Conservation (phyloP, 2,329 filamentous ascomycete genomes). For the Cadophora luteo-olivacea region DNA sequence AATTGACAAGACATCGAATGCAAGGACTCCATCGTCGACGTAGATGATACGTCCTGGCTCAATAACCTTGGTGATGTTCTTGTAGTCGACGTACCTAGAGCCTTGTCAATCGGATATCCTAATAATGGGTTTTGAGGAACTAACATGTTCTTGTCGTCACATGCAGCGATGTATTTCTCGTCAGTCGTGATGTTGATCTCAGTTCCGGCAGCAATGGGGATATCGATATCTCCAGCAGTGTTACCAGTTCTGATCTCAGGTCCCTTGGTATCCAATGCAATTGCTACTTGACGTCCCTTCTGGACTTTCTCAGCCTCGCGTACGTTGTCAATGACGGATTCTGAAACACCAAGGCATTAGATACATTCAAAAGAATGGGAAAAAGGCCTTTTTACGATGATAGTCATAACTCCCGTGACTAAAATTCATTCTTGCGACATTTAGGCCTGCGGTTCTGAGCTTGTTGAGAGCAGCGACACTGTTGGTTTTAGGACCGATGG, state of each 20-base stretch:
- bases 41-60: conserved; percentile 90
- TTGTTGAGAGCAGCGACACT: conserved; percentile 95
- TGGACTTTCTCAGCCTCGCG: conserved; percentile 82
- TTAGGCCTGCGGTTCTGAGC: conserved; percentile 88
- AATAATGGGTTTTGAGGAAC: conserved; percentile 43
- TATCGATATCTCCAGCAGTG: conserved; percentile 72
- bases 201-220: conserved; percentile 81
- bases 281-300: conserved; percentile 86
- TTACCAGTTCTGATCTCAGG: conserved; percentile 88
- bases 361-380: neutral
- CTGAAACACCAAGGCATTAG: neutral
- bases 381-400: conserved; percentile 58
- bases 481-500: conserved; percentile 99
- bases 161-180: conserved; percentile 84
- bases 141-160: conserved; percentile 93
- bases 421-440: conserved; percentile 99
- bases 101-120: neutral
- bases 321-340: conserved; percentile 96
- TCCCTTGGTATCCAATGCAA: conserved; percentile 86
- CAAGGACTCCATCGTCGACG: conserved; percentile 97
- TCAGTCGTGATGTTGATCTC: conserved; percentile 97
- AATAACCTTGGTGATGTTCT: conserved; percentile 99
- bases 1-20: conserved; percentile 90
- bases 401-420: conserved; percentile 95
- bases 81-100: conserved; percentile 92